A percentile compares a stretch with the other conserved stretches of the same genome.
These are phyloP conservation scores for Tetracladium marchalianum DNA, from an alignment of 495 filamentous ascomycete species.

Conservation along the genomic window DNA sequence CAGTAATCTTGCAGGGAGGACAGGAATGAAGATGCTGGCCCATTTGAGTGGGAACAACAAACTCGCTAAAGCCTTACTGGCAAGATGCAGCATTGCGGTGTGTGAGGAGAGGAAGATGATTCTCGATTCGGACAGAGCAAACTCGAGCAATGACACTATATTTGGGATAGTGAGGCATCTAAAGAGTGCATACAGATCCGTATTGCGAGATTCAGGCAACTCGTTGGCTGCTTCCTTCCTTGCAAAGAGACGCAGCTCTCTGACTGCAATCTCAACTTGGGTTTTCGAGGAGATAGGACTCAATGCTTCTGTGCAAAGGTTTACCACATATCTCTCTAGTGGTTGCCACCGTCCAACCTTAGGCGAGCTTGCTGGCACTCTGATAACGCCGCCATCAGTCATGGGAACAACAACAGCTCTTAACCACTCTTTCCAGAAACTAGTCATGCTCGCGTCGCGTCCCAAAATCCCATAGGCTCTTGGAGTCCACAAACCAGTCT, in stretches of 20 bases:
- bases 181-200: slow-evolving; percentile 90
- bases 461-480: slow-evolving; percentile 90
- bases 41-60: slow-evolving; percentile 86
- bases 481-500: slow-evolving; percentile 95
- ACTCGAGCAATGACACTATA: slow-evolving; percentile 87
- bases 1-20: slow-evolving; percentile 77
- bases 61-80: slow-evolving; percentile 70
- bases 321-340: slow-evolving; percentile 92
- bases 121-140: slow-evolving; percentile 82
- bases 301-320: slow-evolving; percentile 90
- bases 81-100: slow-evolving; percentile 91
- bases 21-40: slow-evolving; percentile 87
- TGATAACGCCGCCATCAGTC: slow-evolving; percentile 75
- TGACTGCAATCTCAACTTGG: slow-evolving; percentile 84
- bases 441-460: slow-evolving; percentile 70
- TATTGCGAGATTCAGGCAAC: slow-evolving; percentile 82
- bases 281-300: slow-evolving; percentile 88
- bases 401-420: slow-evolving; percentile 87
- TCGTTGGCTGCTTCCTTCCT: slow-evolving; percentile 91
- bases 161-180: slow-evolving; percentile 80
- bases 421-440: slow-evolving; percentile 99
- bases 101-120: slow-evolving; percentile 96
- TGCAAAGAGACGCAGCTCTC: slow-evolving; percentile 85
- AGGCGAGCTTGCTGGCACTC: slow-evolving; percentile 80
- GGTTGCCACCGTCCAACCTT: slow-evolving; percentile 95